Base-by-base conservation (phyloP, 1,139 yeast species). In the Torulaspora pretoriensis region DNA sequence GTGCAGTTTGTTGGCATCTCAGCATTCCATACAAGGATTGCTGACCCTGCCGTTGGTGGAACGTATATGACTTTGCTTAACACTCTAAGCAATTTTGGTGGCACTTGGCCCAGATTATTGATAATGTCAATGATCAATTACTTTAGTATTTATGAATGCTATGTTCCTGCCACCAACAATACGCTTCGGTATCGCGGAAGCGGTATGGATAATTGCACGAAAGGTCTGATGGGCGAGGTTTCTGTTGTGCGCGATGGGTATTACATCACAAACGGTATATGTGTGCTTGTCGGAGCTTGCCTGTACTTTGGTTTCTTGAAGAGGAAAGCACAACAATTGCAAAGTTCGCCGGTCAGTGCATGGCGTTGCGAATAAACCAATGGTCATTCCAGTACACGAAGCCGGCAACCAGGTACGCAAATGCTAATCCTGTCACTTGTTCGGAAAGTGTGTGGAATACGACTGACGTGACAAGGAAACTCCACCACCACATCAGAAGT, bases 31-130 rank as follows among this genome's bases (percentile, higher is more conserved):
- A 90, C 97, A 3, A 83, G 83, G 57, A 86, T 94, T 43, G 96
- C 98, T 2, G 98, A 92, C 64, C 97, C 98, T 0, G 68, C 81
- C 10, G 87, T 92, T 56, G 99, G 98, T 13, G 98, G 98, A 1
- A 94, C 99, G 0, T 92, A 92, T 65, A 92, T 94, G 97, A 92
- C 98, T 0, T 83, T 96, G 1, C 71, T 92, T 46, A 94, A 94
- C 66, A 92, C 99, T 0, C 72, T 92, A 41, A 82, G 95, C 29
- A 92, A 92, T 61, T 75, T 90, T 47, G 99, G 99, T 28, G 99
- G 98, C 4, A 94, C 95, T 23, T 94, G 98, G 98, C 98, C 99
- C 0, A 75, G 90, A 47, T 70, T 88, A 22, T 71, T 92, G 38
- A 81, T 90, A 4, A 75, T 89, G 56, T 78, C 74, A 50, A 73